phyloP scores from a whole-genome alignment of 352 stramenopile genomes.

The Globisporangium paddicum region DNA sequence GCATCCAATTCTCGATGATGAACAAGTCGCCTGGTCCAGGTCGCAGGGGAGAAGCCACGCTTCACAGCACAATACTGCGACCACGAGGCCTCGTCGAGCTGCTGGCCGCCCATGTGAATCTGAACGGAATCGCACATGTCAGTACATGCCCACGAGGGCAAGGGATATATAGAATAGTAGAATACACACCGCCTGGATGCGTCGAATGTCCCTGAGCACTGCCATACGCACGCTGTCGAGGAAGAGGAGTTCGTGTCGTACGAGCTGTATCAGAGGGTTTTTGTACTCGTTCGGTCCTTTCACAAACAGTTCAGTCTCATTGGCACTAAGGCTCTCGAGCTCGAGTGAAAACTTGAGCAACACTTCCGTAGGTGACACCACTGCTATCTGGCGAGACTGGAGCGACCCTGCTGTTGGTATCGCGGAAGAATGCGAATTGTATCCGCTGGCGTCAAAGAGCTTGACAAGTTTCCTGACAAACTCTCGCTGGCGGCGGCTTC shows the following conservation, averaged over 20 bases:
- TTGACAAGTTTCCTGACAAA: not conserved
- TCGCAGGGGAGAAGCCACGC: not conserved
- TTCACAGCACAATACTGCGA: slow-evolving; percentile 1
- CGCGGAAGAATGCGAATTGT: not conserved
- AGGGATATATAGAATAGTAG: not conserved
- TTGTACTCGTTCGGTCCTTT: slow-evolving; percentile 9
- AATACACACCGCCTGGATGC: slow-evolving; percentile 21
- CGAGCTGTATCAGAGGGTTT: slow-evolving; percentile 24
- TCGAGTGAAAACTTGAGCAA: slow-evolving; percentile 6
- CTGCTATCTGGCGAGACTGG: not conserved
- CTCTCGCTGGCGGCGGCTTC: not conserved
- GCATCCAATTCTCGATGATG: too few relatives aligned
- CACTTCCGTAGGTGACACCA: slow-evolving; percentile 2
- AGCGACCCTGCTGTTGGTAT: not conserved
- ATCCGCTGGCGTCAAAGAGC: slow-evolving; percentile 5
- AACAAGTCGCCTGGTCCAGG: slow-evolving; percentile 4
- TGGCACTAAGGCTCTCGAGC: slow-evolving; percentile 4
- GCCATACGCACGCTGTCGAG: slow-evolving; percentile 15
- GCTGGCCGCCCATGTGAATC: slow-evolving; percentile 9
- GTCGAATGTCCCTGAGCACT: slow-evolving; percentile 20
- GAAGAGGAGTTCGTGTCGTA: slow-evolving; percentile 15
- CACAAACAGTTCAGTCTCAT: not conserved
- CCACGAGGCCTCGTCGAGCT: slow-evolving; percentile 8
- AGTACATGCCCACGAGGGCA: not conserved
- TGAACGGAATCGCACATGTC: not conserved